Evolutionary conservation across 1,284 basidiomycete species (phyloP).

Genomic region (Bondarzewia mesenterica): DNA sequence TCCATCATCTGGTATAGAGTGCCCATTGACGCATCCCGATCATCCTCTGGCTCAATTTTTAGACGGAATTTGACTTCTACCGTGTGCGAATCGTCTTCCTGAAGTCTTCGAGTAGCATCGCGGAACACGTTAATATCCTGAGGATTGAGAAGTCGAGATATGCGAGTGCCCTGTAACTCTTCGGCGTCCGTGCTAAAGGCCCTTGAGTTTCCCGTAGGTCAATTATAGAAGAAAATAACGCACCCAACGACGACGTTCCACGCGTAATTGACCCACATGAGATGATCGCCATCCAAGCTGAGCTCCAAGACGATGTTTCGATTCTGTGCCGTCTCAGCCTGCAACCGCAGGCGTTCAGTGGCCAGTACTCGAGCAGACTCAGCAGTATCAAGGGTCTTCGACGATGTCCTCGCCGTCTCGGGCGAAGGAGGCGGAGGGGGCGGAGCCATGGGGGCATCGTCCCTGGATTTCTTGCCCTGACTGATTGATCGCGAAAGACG

Average conservation of each 20-base stretch:
- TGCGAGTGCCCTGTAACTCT: slow-evolving; percentile 70
- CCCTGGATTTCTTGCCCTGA: slow-evolving; percentile 46
- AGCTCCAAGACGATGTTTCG: slow-evolving; percentile 96
- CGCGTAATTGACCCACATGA: slow-evolving; percentile 91
- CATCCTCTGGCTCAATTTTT: slow-evolving; percentile 56
- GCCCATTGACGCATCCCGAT: slow-evolving; percentile 42
- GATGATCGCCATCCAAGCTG: slow-evolving; percentile 86
- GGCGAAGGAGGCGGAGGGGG: slow-evolving; percentile 7
- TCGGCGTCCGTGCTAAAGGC: slow-evolving; percentile 74
- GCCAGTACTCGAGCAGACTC: slow-evolving; percentile 74
- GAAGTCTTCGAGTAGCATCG: slow-evolving; percentile 80
- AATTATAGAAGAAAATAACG: slow-evolving; percentile 24
- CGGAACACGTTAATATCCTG: slow-evolving; percentile 84
- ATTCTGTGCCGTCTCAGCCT: slow-evolving; percentile 89
- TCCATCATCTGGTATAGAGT: slow-evolving; percentile 85
- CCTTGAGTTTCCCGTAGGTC: slow-evolving; percentile 9
- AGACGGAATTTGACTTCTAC: slow-evolving; percentile 89
- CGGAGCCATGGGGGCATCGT: slow-evolving; percentile 36
- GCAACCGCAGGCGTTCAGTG: slow-evolving; percentile 75
- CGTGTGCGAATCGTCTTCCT: slow-evolving; percentile 90
- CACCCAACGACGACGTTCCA: slow-evolving; percentile 92
- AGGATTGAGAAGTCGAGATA: slow-evolving; percentile 78
- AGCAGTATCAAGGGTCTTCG: slow-evolving; percentile 42
- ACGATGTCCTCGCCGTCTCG: slow-evolving; percentile 17
- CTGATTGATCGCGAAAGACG: slow-evolving; percentile 41